Base-by-base conservation (phyloP, 2,329 filamentous ascomycete genomes). In the Penicillium sp. region DNA sequence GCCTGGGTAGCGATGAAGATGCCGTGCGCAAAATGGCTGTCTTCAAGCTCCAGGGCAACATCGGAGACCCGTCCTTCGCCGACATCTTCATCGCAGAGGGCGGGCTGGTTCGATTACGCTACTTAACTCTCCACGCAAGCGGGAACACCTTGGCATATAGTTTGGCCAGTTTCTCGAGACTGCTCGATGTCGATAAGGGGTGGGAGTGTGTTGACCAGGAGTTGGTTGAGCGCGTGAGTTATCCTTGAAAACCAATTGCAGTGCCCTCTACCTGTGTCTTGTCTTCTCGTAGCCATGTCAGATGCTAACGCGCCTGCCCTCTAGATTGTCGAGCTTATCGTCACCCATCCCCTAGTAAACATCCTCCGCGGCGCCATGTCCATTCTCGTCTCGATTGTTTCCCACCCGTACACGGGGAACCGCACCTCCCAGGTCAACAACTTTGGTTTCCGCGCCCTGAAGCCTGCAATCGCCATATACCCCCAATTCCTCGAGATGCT, bases 121-220 rank as follows among this genome's bases (percentile, higher is more conserved):
- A 87, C 49, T 77, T 97, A 47, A 88, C 93, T 56, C 82, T 97
- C 76, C 81, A 82, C 57, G 84, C 90, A 28, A 87, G 81, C 50
- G 93, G 93, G 51, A 98, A 98, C 70, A 97, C 93, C 1, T 77
- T 98, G 64, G 93, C 93, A 53, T 98, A 98, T 72, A 88, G 90
- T 54, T 76, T 98, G 53, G 91, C 95, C 58, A 93, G 88, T 62
- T 79, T 97, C 61, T 87, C 84, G 50, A 81, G 89, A 49, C 73
- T 98, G 53, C 76, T 98, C 54, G 93, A 98, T 72, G 86, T 97
- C 34, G 93, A 97, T 72, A 95, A 96, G 80, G 93, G 93, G 52
- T 98, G 93, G 93, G 90, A 97, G 56, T 74, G 70, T 56, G 72
- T 78, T 44, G 74, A 76, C 55, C 66, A 72, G 53, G 72, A 75